These are phyloP conservation scores for Tetracladium maxilliforme DNA, from an alignment of 2,329 filamentous ascomycete genomes.

Conservation along the genomic window DNA sequence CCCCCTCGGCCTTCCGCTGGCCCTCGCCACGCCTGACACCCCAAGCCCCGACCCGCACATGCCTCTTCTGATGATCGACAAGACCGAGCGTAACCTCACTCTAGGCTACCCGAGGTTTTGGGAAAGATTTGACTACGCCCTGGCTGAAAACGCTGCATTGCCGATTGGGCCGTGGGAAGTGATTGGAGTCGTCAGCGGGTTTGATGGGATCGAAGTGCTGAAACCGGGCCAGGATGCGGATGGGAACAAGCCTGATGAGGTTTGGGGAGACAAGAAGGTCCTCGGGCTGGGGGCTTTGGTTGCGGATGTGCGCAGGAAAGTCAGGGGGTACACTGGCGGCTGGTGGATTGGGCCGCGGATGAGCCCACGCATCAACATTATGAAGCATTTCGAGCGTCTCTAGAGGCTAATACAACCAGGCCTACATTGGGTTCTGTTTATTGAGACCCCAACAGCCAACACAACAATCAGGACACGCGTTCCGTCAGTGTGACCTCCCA, in stretches of 20 bases:
- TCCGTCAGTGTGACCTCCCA: too few species aligned
- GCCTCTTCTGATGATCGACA: constrained; percentile 33
- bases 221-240: constrained; percentile 23
- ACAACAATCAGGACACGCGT: too few species aligned
- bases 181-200: constrained; percentile 40
- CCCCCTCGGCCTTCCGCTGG: constrained; percentile 19
- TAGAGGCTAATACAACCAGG: neutral
- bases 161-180: constrained; percentile 39
- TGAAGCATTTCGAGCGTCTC: constrained; percentile 10
- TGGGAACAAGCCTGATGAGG: constrained; percentile 7
- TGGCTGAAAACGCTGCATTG: constrained; percentile 35
- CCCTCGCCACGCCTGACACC: constrained; percentile 5
- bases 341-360: constrained; percentile 53
- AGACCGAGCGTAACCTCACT: constrained; percentile 36
- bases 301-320: constrained; percentile 13
- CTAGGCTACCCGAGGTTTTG: constrained; percentile 40
- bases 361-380: constrained; percentile 36
- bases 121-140: constrained; percentile 46
- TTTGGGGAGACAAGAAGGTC: constrained; percentile 11
- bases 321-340: constrained; percentile 35
- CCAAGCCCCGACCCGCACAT: constrained; percentile 8
- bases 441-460: too few species aligned
- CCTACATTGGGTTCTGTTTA: too few species aligned
- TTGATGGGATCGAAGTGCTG: constrained; percentile 41
- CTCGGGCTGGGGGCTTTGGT: constrained; percentile 9